Evolutionary conservation across 345 rosid species (phyloP), one percentile per base, ranked within the genome.

Genomic region (Populus nigra): DNA sequence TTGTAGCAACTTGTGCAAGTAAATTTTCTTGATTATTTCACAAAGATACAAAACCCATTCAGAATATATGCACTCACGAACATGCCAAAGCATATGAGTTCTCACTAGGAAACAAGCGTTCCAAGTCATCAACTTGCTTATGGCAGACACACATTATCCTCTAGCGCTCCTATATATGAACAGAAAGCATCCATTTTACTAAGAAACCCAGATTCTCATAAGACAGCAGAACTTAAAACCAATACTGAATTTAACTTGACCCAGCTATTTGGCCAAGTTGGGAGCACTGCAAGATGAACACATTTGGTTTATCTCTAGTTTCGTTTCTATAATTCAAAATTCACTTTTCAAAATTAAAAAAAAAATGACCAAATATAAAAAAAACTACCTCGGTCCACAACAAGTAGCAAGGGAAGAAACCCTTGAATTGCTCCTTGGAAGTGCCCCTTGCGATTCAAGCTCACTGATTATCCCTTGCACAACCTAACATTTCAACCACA

Each of bases 401-500:
- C 99, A 96, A 20, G 99, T 96, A 57, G 99, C 98, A 17, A 96
- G 97, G 22, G 99, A 96, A 35, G 99, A 96, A 88, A 96, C 99
- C 89, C 99, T 90, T 1, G 99, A 96, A 85, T 94, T 96, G 83
- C 99, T 94, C 88, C 98, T 87, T 25, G 99, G 99, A 75, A 96
- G 91, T 16, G 98, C 98, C 79, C 99, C 99, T 87, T 92, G 99
- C 31, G 98, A 89, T 82, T 96, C 99, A 57, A 96, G 97, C 91
- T 96, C 99, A 72, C 96, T 92, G 65, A 96, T 96, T 79, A 96
- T 90, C 80, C 95, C 96, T 92, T 96, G 99, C 73, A 96, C 99
- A 79, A 92, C 99, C 98, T 96, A 85, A 72, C 80, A 71, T 73
- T 57, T 76, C 71, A 77, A 73, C 12, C 29, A 45, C 36, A 55